These are phyloP conservation scores for Camellia sinensis DNA, from an alignment of 148 eudicot genomes.

Conservation along the genomic window DNA sequence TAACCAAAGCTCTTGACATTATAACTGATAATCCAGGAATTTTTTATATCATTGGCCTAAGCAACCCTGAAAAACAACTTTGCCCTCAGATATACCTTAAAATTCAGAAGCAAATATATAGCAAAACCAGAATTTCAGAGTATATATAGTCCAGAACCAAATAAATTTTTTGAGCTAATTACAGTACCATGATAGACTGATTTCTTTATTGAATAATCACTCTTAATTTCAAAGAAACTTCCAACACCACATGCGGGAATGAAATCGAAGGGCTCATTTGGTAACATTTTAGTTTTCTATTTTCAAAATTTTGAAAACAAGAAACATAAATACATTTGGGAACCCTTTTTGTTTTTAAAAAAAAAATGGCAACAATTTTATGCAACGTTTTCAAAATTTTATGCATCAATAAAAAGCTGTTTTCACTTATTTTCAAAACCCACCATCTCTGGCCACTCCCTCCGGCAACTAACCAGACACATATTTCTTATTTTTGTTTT, in stretches of 20 bases:
- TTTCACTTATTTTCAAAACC: too few species aligned
- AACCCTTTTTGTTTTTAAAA: too few species aligned
- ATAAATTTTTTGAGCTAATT: background rate
- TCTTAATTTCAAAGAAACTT: background rate
- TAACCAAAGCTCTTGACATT: conserved; percentile 5
- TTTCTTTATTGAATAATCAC: background rate
- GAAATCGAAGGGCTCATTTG: background rate
- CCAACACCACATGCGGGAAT: background rate
- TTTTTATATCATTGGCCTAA: background rate
- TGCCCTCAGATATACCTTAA: too few species aligned
- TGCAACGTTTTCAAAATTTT: too few species aligned
- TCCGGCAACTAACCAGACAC: too few species aligned
- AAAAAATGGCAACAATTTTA: too few species aligned
- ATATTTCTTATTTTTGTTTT: too few species aligned
- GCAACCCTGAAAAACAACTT: background rate
- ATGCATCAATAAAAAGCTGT: too few species aligned
- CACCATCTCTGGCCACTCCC: too few species aligned
- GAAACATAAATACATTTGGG: too few species aligned
- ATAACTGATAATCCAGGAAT: background rate
- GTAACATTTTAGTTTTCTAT: too few species aligned
- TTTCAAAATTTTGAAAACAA: too few species aligned
- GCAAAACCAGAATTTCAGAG: background rate
- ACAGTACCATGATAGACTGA: background rate
- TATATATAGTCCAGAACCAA: background rate
- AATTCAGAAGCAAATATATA: background rate